phyloP scores from a whole-genome alignment of 139 green algal species.

The Chlorella sp. region DNA sequence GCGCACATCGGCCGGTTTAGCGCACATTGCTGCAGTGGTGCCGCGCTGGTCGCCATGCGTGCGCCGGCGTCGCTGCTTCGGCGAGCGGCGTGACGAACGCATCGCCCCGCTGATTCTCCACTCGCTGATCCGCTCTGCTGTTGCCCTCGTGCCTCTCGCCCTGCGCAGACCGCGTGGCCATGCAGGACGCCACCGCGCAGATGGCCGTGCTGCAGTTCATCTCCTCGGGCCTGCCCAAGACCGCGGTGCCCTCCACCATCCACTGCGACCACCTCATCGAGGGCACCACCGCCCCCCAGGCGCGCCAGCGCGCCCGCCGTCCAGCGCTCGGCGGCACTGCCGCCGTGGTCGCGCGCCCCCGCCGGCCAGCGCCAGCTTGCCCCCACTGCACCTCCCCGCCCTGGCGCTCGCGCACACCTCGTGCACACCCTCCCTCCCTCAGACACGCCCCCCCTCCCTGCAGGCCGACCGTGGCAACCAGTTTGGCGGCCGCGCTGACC shows the following conservation, averaged over 20 bases:
- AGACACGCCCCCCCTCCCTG: background rate
- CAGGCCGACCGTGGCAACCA: constrained; percentile 57
- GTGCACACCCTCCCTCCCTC: too few species aligned
- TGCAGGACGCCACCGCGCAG: constrained; percentile 96
- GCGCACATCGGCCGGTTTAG: too few species aligned
- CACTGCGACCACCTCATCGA: constrained; percentile 98
- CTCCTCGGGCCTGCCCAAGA: constrained; percentile 88
- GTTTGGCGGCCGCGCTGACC: constrained; percentile 81
- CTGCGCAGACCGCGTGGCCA: constrained; percentile 88
- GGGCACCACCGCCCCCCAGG: constrained; percentile 88
- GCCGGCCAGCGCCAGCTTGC: background rate
- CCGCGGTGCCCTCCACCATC: constrained; percentile 91
- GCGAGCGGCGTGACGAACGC: too few species aligned
- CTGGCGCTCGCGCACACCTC: too few species aligned
- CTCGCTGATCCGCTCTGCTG: too few species aligned
- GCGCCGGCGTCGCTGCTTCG: too few species aligned
- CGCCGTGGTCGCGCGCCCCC: background rate
- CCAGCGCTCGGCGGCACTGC: background rate
- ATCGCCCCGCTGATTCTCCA: too few species aligned
- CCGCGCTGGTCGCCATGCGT: too few species aligned
- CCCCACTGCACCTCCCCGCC: background rate
- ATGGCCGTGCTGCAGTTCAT: constrained; percentile 99
- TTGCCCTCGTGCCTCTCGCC: too few species aligned
- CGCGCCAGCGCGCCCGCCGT: constrained; percentile 66
- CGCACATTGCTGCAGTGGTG: too few species aligned